Conservation (phyloP, 768 basidiomycete species). For the Tulasnella sp. region DNA sequence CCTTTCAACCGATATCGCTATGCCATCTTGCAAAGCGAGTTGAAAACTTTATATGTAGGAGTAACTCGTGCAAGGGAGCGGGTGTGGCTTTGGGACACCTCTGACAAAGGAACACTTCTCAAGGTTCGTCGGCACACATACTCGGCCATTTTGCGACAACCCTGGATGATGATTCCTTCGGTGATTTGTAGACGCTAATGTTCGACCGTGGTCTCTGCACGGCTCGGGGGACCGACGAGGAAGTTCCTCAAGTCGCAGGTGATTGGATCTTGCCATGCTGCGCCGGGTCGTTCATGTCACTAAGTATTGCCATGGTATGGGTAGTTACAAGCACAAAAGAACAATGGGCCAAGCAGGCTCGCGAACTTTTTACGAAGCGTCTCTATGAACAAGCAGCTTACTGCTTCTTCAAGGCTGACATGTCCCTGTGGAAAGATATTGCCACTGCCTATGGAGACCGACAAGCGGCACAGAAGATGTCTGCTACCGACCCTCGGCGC, state of each 20-base stretch:
- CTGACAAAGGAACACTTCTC: background rate
- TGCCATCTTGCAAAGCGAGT: slow-evolving; percentile 8
- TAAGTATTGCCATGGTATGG: no score
- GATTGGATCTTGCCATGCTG: no score
- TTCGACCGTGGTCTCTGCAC: no score
- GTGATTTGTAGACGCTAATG: no score
- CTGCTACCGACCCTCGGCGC: background rate
- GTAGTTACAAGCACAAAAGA: background rate
- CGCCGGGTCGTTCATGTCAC: no score
- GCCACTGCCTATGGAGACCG: slow-evolving; percentile 1
- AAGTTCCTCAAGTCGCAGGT: no score
- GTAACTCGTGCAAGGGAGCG: slow-evolving; percentile 16
- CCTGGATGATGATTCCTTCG: no score
- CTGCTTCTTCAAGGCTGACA: background rate
- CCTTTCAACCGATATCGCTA: background rate
- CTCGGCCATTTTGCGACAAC: no score
- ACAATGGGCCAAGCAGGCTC: background rate
- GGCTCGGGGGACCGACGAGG: no score
- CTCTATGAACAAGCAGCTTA: background rate
- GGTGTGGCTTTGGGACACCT: slow-evolving; percentile 16
- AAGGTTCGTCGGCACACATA: no score
- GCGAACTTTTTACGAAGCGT: background rate
- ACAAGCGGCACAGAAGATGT: background rate
- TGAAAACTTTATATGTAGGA: slow-evolving; percentile 17
- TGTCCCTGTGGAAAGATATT: background rate